These are phyloP conservation scores for Botryosphaeria agaves DNA, from an alignment of 2,329 filamentous ascomycete species.

Conservation along the genomic window DNA sequence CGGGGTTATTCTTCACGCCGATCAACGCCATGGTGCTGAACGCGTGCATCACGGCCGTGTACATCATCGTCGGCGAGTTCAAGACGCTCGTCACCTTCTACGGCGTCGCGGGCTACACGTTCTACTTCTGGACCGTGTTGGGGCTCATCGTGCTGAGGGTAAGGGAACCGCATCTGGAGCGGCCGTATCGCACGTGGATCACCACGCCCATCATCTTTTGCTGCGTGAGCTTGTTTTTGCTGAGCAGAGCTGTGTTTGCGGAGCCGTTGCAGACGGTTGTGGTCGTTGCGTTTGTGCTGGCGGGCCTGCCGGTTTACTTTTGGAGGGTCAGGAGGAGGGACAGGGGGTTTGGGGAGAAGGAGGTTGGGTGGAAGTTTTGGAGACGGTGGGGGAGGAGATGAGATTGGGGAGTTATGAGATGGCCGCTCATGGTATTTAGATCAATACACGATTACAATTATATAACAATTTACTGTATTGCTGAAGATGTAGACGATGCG, in stretches of 20 bases:
- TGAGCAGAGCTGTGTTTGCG: constrained; percentile 77
- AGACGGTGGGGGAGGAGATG: constrained; percentile 18
- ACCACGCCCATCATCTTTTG: constrained; percentile 95
- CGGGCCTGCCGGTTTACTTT: constrained; percentile 76
- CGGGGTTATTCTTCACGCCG: constrained; percentile 82
- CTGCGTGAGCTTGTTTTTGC: constrained; percentile 85
- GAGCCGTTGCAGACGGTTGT: constrained; percentile 80
- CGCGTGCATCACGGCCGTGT: constrained; percentile 50
- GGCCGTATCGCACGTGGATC: constrained; percentile 94
- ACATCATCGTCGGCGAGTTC: constrained; percentile 80
- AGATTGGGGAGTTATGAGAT: too few relatives aligned
- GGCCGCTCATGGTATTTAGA: too few relatives aligned
- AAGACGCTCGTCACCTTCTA: constrained; percentile 89
- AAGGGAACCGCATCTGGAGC: constrained; percentile 67
- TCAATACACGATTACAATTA: too few relatives aligned
- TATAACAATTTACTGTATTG: too few relatives aligned
- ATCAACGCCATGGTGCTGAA: constrained; percentile 83
- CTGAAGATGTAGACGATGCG: too few relatives aligned
- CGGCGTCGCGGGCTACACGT: constrained; percentile 89
- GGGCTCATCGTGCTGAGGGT: constrained; percentile 84
- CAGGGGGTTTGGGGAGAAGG: constrained; percentile 11
- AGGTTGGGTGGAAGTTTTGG: constrained; percentile 24
- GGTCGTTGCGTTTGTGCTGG: constrained; percentile 69
- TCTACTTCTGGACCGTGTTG: constrained; percentile 91
- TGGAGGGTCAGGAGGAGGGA: constrained; percentile 55